Base-by-base conservation (phyloP, 352 stramenopile genomes). In the Phytophthora pistaciae region DNA sequence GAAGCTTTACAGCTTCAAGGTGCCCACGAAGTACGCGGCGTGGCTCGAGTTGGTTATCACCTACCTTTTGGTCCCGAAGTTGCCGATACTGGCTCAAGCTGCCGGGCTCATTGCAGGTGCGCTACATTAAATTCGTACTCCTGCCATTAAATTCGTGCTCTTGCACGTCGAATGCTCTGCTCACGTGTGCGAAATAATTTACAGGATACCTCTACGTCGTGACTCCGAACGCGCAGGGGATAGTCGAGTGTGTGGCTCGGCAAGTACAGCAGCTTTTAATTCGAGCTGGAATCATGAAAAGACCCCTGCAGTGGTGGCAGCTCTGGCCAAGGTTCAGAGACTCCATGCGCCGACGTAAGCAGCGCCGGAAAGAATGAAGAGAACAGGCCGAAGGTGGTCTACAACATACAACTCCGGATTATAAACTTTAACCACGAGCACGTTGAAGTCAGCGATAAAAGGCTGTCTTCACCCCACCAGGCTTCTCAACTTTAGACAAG, bases 31-130 rank as follows among this genome's bases (percentile, higher is more conserved):
- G 56, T 97, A 97, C 50, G 90, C 84, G 5, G 82, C 93, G 21
- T 98, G 92, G 92, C 77, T 97, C 3, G 93, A 98, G 71, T 75
- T 98, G 14, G 63, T 95, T 14, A 57, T 96, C 27, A 96, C 96
- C 4, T 91, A 96, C 54, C 36, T 94, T 18, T 66, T 97, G 20
- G 88, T 97, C 1, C 92, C 83, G 1, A 75, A 91, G 50, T 77
- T 92, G 13, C 96, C 92, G 10, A 87, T 98, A 46, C 67, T 97
- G 25, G 91, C 89, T 25, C 92, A 98, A 79, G 80, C 93, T 53
- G 94, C 87, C 40, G 93, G 93, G 18, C 94, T 98, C 23, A 56
- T 96, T 11, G 87, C 91, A 63, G 93, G 93, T 93, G 60, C 10
- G 55, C 8, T 18, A 29, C 33, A 6, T 27, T 27, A 20, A n/a